These are phyloP conservation scores for Cyberlindnera lachancei DNA, from an alignment of 805 yeast species.

Conservation along the genomic window DNA sequence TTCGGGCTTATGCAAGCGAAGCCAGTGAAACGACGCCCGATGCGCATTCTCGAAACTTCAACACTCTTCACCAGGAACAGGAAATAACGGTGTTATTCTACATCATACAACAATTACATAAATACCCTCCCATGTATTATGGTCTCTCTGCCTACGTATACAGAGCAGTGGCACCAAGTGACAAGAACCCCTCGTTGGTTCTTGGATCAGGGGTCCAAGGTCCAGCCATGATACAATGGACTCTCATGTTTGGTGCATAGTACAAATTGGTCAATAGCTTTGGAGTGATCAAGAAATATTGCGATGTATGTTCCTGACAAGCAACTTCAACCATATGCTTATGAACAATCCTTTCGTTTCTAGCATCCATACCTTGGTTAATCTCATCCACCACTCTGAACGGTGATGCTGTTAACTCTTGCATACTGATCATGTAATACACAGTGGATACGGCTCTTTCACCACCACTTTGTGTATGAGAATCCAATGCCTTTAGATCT, in stretches of 20 bases:
- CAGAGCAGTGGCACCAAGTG: slow-evolving; percentile 28
- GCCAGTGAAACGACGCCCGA: too few relatives aligned
- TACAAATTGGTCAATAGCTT: slow-evolving; percentile 72
- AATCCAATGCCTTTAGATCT: slow-evolving; percentile 61
- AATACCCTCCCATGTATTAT: too few relatives aligned
- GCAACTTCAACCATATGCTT: slow-evolving; percentile 83
- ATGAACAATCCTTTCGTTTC: slow-evolving; percentile 83
- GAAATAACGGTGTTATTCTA: too few relatives aligned
- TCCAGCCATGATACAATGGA: slow-evolving; percentile 75
- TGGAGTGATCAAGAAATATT: slow-evolving; percentile 90
- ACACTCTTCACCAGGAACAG: too few relatives aligned
- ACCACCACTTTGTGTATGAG: slow-evolving; percentile 95
- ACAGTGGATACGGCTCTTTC: slow-evolving; percentile 95
- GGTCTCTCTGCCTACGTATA: too few relatives aligned
- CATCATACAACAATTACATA: too few relatives aligned
- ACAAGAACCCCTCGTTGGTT: slow-evolving; percentile 23
- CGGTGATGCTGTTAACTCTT: slow-evolving; percentile 82
- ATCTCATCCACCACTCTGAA: slow-evolving; percentile 96
- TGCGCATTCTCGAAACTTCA: too few relatives aligned
- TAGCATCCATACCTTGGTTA: slow-evolving; percentile 97
- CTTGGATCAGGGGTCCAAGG: slow-evolving; percentile 35
- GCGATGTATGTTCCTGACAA: slow-evolving; percentile 56
- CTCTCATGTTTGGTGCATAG: slow-evolving; percentile 72
- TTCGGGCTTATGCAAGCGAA: too few relatives aligned
- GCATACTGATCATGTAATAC: slow-evolving; percentile 82